Base-by-base conservation (phyloP, 2,329 filamentous ascomycete genomes). In the Colletotrichum magnum region DNA sequence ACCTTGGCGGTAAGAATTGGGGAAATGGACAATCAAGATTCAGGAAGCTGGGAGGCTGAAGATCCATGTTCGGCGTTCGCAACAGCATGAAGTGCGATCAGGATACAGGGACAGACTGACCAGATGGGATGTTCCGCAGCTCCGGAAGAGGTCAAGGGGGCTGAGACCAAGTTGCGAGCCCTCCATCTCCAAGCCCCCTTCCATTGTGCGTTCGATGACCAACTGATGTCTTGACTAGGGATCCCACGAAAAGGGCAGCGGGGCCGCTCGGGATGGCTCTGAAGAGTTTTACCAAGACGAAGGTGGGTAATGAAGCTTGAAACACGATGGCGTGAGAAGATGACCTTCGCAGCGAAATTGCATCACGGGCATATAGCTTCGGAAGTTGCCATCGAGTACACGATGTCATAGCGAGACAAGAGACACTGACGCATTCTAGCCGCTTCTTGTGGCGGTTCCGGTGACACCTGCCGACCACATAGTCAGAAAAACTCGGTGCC, bases 361-460 rank as follows among this genome's bases (percentile, higher is more conserved):
- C 36, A 53, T 21, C 24, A 54, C 50, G 24, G 16, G 21, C 36
- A 10, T 36, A 51, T 65, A 41, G 54, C 51, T 57, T 41, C 36
- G 32, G 56, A 50, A 18, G 12, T 50, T 16, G 50, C 43, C 45
- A 58, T 39, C 15, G 32, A 50, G 39, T 12, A 24, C 45, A 50
- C 51, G 10, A 18, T 57, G 62, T 56, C 56, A 56, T 60, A 43
- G 43, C 43, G 54, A 66, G 56, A 60, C 43, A 45, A 26, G 21
- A 39, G 66, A 52, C 51, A 51, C 52, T 51, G 51, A 66, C 51
- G 62, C 43, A 66, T 66, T 66, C 62, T 57, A 61, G 66, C 62
- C 39, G 43, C 56, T 69, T 66, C 66, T 51, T 18, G 43, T 50
- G 56, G 13, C 13, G n/a, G 39, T 57, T 56, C 51, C 57, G 51